A percentile compares a stretch with the other conserved stretches of the same genome.
Evolutionary conservation across 805 yeast genomes (phyloP).

Genomic region (Spathaspora girioi): DNA sequence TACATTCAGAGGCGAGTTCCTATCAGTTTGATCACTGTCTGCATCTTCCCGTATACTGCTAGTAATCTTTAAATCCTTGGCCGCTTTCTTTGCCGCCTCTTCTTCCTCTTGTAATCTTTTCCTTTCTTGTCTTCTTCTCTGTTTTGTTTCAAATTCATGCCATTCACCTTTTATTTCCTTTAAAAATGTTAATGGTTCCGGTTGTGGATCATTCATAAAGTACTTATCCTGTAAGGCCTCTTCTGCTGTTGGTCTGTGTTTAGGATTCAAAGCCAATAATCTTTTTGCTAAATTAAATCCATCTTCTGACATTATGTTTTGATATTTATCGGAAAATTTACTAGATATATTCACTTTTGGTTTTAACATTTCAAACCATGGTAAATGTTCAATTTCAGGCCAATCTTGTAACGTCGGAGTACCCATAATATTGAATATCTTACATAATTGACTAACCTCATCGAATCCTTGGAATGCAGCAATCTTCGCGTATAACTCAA

Average conservation of each 20-base stretch:
- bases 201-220: slow-evolving; percentile 65
- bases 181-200: slow-evolving; percentile 56
- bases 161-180: slow-evolving; percentile 75
- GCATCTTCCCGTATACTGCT: not conserved
- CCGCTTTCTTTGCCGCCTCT: slow-evolving; percentile 6
- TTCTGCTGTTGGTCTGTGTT: slow-evolving; percentile 59
- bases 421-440: slow-evolving; percentile 82
- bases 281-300: slow-evolving; percentile 64
- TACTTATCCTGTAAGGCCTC: slow-evolving; percentile 66
- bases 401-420: slow-evolving; percentile 71
- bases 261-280: slow-evolving; percentile 68
- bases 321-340: slow-evolving; percentile 28
- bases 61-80: not conserved
- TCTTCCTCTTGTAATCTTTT: slow-evolving; percentile 34
- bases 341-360: slow-evolving; percentile 44
- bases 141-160: slow-evolving; percentile 96
- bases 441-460: slow-evolving; percentile 77
- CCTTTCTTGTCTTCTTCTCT: slow-evolving; percentile 54
- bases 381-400: slow-evolving; percentile 76
- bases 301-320: slow-evolving; percentile 42
- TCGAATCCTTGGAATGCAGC: slow-evolving; percentile 88
- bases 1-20: not conserved
- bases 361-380: slow-evolving; percentile 88
- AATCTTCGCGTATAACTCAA: slow-evolving; percentile 70
- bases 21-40: not conserved